Conservation (phyloP, 2,329 filamentous ascomycete species). For the Tolypocladium tundrense region DNA sequence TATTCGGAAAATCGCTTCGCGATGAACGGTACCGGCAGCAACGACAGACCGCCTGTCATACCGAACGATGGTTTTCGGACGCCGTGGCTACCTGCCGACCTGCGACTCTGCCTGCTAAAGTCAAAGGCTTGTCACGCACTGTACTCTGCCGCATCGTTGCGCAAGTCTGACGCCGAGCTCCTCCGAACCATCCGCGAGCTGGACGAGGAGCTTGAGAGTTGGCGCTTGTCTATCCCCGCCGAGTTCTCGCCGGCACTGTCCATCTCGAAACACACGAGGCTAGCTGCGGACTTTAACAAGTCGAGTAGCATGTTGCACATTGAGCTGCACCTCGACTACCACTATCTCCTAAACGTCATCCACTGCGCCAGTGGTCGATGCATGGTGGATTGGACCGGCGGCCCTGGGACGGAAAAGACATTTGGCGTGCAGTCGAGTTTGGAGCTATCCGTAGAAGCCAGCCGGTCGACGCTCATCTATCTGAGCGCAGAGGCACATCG, state of each 20-base stretch:
- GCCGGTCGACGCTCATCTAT: constrained; percentile 42
- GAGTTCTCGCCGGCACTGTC: constrained; percentile 36
- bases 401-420: constrained; percentile 16
- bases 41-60: neutral
- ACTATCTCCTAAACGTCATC: constrained; percentile 43
- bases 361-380: constrained; percentile 45
- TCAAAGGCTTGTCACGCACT: constrained; percentile 35
- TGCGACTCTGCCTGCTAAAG: constrained; percentile 40
- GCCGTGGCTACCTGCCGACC: constrained; percentile 33
- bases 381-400: constrained; percentile 18
- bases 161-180: constrained; percentile 43
- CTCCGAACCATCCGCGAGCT: constrained; percentile 44
- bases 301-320: constrained; percentile 35
- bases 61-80: constrained; percentile 6
- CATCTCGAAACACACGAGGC: constrained; percentile 16
- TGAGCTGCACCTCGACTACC: constrained; percentile 42
- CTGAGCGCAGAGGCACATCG: constrained; percentile 30
- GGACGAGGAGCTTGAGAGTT: constrained; percentile 44
- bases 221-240: constrained; percentile 37
- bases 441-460: constrained; percentile 42
- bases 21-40: no score
- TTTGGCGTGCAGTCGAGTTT: constrained; percentile 40
- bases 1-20: constrained; percentile 14
- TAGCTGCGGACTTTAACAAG: constrained; percentile 12
- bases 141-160: constrained; percentile 36